Conservation (phyloP, 352 stramenopile species). For the Pythium utonaiense region DNA sequence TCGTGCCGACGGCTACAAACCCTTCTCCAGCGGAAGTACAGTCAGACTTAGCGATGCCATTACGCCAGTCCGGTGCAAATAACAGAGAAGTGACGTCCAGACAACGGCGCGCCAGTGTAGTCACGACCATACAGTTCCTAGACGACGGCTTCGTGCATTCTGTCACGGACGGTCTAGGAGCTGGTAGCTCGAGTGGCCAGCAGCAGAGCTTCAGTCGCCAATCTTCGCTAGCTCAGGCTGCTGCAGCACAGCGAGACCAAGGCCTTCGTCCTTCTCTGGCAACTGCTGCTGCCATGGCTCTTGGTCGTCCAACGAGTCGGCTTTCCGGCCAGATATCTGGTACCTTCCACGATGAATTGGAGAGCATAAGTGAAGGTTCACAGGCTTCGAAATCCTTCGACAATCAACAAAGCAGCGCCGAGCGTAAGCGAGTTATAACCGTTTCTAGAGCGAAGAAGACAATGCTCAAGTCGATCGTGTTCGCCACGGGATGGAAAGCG, state of each 20-base stretch:
- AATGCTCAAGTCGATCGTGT: slow-evolving; percentile 17
- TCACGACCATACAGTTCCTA: slow-evolving; percentile 21
- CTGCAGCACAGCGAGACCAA: not conserved
- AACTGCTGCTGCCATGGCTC: slow-evolving; percentile 4
- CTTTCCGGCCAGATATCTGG: not conserved
- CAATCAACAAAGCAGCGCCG: not conserved
- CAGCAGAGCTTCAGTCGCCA: not conserved
- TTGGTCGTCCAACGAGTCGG: not conserved
- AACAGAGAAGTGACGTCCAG: not conserved
- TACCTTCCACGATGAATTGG: not conserved
- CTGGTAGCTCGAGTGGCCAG: not conserved
- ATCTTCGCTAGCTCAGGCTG: not conserved
- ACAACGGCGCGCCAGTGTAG: slow-evolving; percentile 17
- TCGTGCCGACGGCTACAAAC: not conserved
- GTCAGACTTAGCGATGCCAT: too few species aligned
- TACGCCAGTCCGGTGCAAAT: not conserved
- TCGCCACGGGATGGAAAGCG: slow-evolving; percentile 1
- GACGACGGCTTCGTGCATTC: slow-evolving; percentile 16
- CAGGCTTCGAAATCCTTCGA: not conserved
- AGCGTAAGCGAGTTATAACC: slow-evolving; percentile 12
- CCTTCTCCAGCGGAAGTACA: too few species aligned
- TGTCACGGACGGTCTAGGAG: not conserved
- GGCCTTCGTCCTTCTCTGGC: slow-evolving; percentile 17
- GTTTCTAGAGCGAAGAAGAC: slow-evolving; percentile 17
- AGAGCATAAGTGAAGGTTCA: not conserved